Conservation (phyloP, 306 rosid species). For the Inga oerstediana region DNA sequence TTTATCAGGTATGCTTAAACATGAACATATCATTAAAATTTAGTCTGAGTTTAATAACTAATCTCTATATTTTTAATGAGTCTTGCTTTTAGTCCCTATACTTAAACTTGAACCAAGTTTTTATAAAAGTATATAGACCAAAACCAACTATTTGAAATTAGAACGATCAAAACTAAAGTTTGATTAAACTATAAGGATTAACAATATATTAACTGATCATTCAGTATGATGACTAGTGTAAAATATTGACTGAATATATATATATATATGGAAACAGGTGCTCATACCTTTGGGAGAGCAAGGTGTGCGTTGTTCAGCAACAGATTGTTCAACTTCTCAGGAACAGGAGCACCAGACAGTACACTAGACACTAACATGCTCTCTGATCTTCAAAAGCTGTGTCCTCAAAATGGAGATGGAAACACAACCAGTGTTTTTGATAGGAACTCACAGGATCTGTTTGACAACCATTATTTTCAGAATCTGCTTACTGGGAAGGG, state of each 20-base stretch:
- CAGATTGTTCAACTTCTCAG: conserved; percentile 75
- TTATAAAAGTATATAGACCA: no score
- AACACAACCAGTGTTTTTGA: conserved; percentile 59
- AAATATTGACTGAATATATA: background rate
- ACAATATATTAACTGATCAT: no score
- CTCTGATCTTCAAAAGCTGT: conserved; percentile 60
- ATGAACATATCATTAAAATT: background rate
- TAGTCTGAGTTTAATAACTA: no score
- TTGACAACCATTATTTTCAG: conserved; percentile 78
- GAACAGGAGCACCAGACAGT: conserved; percentile 57
- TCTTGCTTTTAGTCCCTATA: no score
- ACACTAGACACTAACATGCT: conserved; percentile 60
- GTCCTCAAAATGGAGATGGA: conserved; percentile 69
- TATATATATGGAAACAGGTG: conserved; percentile 46
- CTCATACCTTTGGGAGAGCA: conserved; percentile 77
- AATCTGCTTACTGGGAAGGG: conserved; percentile 67
- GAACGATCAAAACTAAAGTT: no score
- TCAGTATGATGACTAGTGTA: background rate
- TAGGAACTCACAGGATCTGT: conserved; percentile 72
- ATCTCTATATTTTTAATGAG: no score
- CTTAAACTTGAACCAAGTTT: no score
- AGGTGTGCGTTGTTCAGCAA: conserved; percentile 68
- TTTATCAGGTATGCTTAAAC: conserved; percentile 56
- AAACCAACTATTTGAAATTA: no score
- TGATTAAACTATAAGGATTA: no score